Evolutionary conservation across 805 yeast genomes (phyloP), one percentile per base, ranked within the genome.

Genomic region (Lipomyces sp.): DNA sequence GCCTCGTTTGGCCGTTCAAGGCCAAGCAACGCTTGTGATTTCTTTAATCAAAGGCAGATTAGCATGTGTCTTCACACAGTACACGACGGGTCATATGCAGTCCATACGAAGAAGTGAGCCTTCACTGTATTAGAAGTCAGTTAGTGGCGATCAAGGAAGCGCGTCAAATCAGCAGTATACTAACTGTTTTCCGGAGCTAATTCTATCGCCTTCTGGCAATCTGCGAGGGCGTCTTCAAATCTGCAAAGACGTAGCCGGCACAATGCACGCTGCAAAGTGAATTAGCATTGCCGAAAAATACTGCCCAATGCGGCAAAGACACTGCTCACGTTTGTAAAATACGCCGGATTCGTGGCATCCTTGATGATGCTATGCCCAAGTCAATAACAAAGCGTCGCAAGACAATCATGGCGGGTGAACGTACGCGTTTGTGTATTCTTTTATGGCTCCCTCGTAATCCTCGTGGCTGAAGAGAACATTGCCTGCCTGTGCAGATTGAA

Each of bases 1-100:
- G 68, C 67, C 41, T 58, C 59, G 23, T 52, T 57, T 2, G 67
- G 61, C n/a, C 65, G 49, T 18, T 50, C 60, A n/a, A 63, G 51
- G 19, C 55, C 63, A 8, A 54, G 44, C 38, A 61, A 54, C 1
- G 64, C 66, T 24, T 62, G 56, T 19, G 65, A 70, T 29, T 58
- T 49, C 57, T 61, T 40, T 26, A 42, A 32, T 16, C 26, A 28
- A n/a, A n/a, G n/a, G n/a, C n/a, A n/a, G n/a, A n/a, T n/a, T n/a
- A n/a, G n/a, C n/a, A n/a, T n/a, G n/a, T n/a, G n/a, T n/a, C n/a
- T n/a, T n/a, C n/a, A n/a, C n/a, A n/a, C n/a, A n/a, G n/a, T n/a
- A n/a, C n/a, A n/a, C n/a, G n/a, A n/a, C n/a, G n/a, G n/a, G n/a
- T n/a, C n/a, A n/a, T n/a, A n/a, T n/a, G n/a, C n/a, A n/a, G n/a